Percentiles rank a stretch among this genome's conserved stretches.
Conservation (phyloP, 306 rosid genomes). For the Fragaria vesca region DNA sequence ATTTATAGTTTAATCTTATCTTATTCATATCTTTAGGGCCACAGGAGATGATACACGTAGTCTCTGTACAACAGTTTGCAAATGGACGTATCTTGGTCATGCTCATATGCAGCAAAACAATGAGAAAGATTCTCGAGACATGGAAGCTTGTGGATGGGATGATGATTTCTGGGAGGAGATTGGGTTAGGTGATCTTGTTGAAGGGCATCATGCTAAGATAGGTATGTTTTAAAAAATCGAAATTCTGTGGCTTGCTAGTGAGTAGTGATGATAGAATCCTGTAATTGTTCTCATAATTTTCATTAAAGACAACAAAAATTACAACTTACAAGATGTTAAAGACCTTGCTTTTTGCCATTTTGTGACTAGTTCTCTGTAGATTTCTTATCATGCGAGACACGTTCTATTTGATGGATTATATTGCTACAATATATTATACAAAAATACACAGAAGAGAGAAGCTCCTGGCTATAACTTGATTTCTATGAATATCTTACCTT, state of each 20-base stretch:
- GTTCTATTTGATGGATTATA: no score
- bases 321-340: neutral
- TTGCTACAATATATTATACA: no score
- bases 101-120: conserved; percentile 82
- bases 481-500: neutral
- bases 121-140: conserved; percentile 67
- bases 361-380: neutral
- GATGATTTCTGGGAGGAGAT: conserved; percentile 99
- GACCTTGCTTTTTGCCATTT: neutral
- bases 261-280: neutral
- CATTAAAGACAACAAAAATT: neutral
- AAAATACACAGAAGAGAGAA: neutral
- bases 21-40: conserved; percentile 56
- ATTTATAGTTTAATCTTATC: conserved; percentile 16
- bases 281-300: neutral
- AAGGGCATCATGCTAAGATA: conserved; percentile 96
- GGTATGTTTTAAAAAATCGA: conserved; percentile 39
- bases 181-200: conserved; percentile 93
- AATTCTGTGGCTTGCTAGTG: neutral
- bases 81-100: conserved; percentile 99
- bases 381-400: neutral
- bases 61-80: conserved; percentile 93
- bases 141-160: conserved; percentile 99
- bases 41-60: conserved; percentile 97
- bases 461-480: neutral